Evolutionary conservation across 768 basidiomycete genomes (phyloP), one percentile per base, ranked within the genome.

Genomic region (Boletus subparvulus): DNA sequence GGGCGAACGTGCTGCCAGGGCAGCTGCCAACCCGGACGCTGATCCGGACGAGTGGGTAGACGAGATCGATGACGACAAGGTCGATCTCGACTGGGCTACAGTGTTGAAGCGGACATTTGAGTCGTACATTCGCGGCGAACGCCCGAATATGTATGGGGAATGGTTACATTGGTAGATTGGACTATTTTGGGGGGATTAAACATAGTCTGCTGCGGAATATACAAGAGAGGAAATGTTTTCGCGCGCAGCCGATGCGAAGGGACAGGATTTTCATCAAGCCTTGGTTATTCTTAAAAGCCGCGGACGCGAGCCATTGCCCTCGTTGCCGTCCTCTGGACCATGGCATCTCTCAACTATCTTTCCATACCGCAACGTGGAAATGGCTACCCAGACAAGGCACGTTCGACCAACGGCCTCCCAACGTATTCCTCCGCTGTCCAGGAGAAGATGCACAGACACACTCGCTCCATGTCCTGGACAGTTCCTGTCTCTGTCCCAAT

Each of bases 41-140:
- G 65, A 64, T 42, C 64, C 62, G 16, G 64, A 65, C 49, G 8
- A 66, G 54, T 30, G 71, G 72, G 30, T 63, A 67, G n/a, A 67
- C 64, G n/a, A 73, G 47, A 36, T 55, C 11, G 54, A 28, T 6
- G 33, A 57, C 4, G 90, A 93, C 71, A 86, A 86, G 72, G 78
- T 83, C 26, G 92, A 94, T 70, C 73, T 93, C 52, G 84, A 87
- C 67, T 97, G 94, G 95, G 81, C 89, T 39, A 81, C 88, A 17
- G 94, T 96, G 45, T 70, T 96, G 56, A 98, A 98, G 77, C 78
- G 95, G 74, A 93, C 92, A n/a, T 95, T 96, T 69, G 95, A 98
- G 76, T 82, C 84, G 51, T 96, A 90, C 71, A 70, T 97, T 51
- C 80, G 94, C 7, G 89, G 87, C 2, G 94, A 97, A 72, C 74